Conservation (phyloP, 768 basidiomycete genomes). For the Boletus pseudo-olivaceus region DNA sequence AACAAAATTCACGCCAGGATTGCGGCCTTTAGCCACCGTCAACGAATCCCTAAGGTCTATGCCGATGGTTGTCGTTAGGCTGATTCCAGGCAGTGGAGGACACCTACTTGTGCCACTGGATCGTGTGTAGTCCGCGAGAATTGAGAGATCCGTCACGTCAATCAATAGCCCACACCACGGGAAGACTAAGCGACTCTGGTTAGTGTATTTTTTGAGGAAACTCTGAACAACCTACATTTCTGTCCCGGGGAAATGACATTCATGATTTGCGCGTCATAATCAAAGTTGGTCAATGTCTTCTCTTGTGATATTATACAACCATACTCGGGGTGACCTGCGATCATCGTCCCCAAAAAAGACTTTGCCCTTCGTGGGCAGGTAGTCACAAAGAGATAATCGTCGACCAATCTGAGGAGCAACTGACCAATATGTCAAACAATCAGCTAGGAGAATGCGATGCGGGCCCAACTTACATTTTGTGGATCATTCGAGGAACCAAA, state of each 20-base stretch:
- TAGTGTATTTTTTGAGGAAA: background rate
- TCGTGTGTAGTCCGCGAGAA: constrained; percentile 75
- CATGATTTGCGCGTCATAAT: constrained; percentile 49
- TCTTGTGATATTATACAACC: constrained; percentile 87
- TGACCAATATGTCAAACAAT: constrained; percentile 27
- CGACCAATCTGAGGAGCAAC: constrained; percentile 83
- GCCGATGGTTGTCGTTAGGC: background rate
- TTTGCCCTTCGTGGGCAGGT: constrained; percentile 57
- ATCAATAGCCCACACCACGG: constrained; percentile 93
- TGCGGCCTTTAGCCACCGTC: constrained; percentile 63
- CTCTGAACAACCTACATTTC: constrained; percentile 31
- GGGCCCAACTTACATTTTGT: constrained; percentile 51
- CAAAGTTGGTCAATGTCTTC: constrained; percentile 90
- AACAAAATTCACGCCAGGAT: constrained; percentile 60
- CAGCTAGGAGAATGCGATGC: background rate
- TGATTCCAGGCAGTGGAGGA: background rate
- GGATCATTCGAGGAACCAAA: constrained; percentile 52
- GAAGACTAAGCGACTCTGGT: constrained; percentile 51
- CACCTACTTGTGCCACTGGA: constrained; percentile 57
- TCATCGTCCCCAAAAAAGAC: constrained; percentile 74
- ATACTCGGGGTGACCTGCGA: constrained; percentile 85
- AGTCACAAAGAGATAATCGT: constrained; percentile 91
- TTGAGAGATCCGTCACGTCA: constrained; percentile 68
- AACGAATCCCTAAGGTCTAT: constrained; percentile 64
- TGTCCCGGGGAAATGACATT: constrained; percentile 50